phyloP scores from a whole-genome alignment of 2,329 filamentous ascomycete species.

The Aspergillus pseudonomiae region DNA sequence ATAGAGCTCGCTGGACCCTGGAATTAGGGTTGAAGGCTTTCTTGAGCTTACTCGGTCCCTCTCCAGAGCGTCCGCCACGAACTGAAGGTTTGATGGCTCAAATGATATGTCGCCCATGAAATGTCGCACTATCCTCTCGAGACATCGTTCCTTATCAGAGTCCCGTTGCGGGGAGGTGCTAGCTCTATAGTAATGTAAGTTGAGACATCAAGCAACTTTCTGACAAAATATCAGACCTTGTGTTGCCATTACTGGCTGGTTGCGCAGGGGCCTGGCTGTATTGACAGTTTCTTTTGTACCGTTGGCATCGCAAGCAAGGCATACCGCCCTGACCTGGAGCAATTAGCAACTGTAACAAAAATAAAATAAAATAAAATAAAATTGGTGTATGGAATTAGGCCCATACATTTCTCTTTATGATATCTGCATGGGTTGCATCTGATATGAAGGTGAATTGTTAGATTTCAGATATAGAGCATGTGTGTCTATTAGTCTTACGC shows the following conservation, averaged over 20 bases:
- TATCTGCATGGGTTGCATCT: conserved; percentile 54
- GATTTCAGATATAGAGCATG: not conserved
- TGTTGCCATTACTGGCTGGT: not conserved
- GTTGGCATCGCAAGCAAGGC: conserved; percentile 52
- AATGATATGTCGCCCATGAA: not conserved
- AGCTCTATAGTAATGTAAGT: not conserved
- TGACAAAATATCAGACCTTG: not conserved
- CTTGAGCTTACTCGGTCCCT: not conserved
- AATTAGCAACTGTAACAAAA: not conserved
- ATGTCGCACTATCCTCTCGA: not conserved
- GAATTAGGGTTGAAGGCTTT: not conserved
- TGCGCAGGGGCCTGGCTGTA: conserved; percentile 36
- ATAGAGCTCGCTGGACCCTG: not conserved
- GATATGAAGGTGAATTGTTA: not conserved
- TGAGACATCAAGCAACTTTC: not conserved
- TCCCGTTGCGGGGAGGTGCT: not conserved
- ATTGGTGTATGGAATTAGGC: not conserved
- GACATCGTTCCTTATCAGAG: not conserved
- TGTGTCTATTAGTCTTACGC: conserved; percentile 21
- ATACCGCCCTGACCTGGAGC: conserved; percentile 49
- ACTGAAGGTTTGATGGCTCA: not conserved
- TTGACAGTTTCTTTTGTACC: conserved; percentile 49
- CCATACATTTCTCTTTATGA: conserved; percentile 52
- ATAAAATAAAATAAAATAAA: not conserved
- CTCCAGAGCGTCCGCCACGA: not conserved